Percentiles rank a stretch among this genome's conserved stretches.
phyloP scores from a whole-genome alignment of 2,329 filamentous ascomycete genomes.

The Claviceps maximensis region DNA sequence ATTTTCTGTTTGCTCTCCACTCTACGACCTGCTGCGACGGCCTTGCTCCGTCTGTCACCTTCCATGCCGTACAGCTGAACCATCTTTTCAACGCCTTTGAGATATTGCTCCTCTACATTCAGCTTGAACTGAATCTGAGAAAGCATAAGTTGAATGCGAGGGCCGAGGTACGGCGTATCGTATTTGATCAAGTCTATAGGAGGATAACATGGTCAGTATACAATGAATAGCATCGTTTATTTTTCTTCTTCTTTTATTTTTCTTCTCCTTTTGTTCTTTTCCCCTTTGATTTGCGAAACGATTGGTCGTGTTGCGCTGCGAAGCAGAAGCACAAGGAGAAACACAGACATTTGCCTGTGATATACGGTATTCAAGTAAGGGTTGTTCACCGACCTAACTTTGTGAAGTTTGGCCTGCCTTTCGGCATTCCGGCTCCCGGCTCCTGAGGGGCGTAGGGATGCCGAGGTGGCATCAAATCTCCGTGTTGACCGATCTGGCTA shows the following conservation, averaged over 20 bases:
- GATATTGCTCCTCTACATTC: constrained; percentile 97
- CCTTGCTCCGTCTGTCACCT: constrained; percentile 87
- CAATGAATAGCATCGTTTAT: background rate
- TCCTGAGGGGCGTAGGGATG: constrained; percentile 62
- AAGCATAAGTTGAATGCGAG: constrained; percentile 97
- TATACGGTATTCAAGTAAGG: background rate
- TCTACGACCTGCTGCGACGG: constrained; percentile 76
- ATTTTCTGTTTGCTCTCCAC: constrained; percentile 98
- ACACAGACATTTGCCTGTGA: background rate
- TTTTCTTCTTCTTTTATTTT: background rate
- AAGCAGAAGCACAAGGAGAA: background rate
- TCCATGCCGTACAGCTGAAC: constrained; percentile 95
- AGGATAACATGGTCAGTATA: background rate
- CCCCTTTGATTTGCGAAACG: background rate
- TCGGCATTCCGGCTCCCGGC: constrained; percentile 54
- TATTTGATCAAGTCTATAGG: constrained; percentile 87
- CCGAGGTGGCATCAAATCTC: constrained; percentile 66
- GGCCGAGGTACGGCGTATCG: constrained; percentile 87
- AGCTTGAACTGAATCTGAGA: constrained; percentile 98
- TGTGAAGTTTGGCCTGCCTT: constrained; percentile 78
- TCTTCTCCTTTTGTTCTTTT: background rate
- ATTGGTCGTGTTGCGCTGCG: too few species aligned
- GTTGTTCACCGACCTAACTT: constrained; percentile 62
- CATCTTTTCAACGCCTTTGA: constrained; percentile 99
- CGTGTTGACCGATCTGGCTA: constrained; percentile 48